phyloP scores from a whole-genome alignment of 2,329 filamentous ascomycete genomes.

The Raffaelea deltoideospora region DNA sequence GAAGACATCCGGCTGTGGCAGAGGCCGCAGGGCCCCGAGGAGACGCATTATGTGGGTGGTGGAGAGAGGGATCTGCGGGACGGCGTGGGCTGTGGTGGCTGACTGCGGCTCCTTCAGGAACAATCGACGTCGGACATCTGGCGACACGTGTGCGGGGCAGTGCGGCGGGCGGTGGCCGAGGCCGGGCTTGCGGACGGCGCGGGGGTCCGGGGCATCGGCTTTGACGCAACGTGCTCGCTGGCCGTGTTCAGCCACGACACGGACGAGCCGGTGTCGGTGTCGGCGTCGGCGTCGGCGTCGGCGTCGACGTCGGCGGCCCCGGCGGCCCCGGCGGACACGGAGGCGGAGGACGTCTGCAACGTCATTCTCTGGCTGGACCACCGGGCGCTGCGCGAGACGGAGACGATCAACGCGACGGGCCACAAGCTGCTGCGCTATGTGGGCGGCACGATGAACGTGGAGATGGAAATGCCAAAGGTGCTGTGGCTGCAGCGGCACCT shows the following conservation, averaged over 20 bases:
- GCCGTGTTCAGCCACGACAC: constrained; percentile 81
- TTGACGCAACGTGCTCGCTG: constrained; percentile 97
- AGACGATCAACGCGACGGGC: constrained; percentile 80
- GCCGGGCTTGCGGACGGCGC: constrained; percentile 62
- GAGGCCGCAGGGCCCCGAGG: constrained; percentile 49
- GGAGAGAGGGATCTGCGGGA: background rate
- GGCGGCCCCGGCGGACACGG: constrained; percentile 48
- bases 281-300: constrained; percentile 57
- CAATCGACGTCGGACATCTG: constrained; percentile 98
- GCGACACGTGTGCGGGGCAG: constrained; percentile 81
- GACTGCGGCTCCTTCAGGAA: constrained; percentile 36
- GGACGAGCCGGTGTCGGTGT: constrained; percentile 82
- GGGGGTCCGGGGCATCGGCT: constrained; percentile 79
- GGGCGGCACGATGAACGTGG: constrained; percentile 94
- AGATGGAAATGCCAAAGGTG: constrained; percentile 99
- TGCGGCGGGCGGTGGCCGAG: constrained; percentile 67
- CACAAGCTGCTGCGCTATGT: constrained; percentile 94
- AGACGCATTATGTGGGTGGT: constrained; percentile 41
- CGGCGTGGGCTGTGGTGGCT: background rate
- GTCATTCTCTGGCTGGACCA: constrained; percentile 97
- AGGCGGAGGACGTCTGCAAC: constrained; percentile 35
- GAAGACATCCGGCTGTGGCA: constrained; percentile 72
- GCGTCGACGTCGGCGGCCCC: constrained; percentile 39
- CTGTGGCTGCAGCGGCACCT: constrained; percentile 98
- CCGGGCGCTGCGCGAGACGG: constrained; percentile 76